A percentile compares a stretch with the other conserved stretches of the same genome.
Conservation (phyloP, 345 rosid genomes). For the Pistacia vera region DNA sequence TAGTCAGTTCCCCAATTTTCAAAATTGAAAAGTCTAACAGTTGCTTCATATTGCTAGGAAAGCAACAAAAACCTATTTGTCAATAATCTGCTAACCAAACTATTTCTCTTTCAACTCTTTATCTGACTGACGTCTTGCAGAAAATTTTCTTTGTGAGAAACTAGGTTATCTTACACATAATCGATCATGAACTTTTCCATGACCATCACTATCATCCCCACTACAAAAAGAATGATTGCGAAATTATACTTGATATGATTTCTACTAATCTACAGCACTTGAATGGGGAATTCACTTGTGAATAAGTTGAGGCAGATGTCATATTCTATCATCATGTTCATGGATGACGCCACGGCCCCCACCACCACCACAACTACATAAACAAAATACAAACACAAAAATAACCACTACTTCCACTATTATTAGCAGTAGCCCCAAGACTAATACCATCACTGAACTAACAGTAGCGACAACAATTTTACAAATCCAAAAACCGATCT, state of each 20-base stretch:
- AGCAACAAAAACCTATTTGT: neutral
- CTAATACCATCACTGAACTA: neutral
- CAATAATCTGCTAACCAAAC: neutral
- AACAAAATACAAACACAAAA: neutral
- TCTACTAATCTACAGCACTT: neutral
- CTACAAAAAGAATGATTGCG: constrained; percentile 1
- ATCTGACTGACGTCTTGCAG: neutral
- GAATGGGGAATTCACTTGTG: neutral
- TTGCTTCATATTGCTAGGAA: neutral
- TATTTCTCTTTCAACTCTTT: neutral
- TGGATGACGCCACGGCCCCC: neutral
- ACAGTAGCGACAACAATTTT: neutral
- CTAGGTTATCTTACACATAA: neutral
- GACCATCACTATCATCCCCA: constrained; percentile 9
- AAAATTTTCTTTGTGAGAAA: neutral
- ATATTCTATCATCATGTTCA: neutral
- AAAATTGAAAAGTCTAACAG: neutral
- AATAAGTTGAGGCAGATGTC: neutral
- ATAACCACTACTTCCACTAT: neutral
- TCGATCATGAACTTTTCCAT: neutral
- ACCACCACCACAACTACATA: neutral
- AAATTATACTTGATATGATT: constrained; percentile 12
- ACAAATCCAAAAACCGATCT: neutral
- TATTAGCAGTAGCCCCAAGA: neutral
- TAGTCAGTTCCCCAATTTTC: neutral